Base-by-base conservation (phyloP, 2,329 filamentous ascomycete species). In the Allantophomopsis cytisporea region DNA sequence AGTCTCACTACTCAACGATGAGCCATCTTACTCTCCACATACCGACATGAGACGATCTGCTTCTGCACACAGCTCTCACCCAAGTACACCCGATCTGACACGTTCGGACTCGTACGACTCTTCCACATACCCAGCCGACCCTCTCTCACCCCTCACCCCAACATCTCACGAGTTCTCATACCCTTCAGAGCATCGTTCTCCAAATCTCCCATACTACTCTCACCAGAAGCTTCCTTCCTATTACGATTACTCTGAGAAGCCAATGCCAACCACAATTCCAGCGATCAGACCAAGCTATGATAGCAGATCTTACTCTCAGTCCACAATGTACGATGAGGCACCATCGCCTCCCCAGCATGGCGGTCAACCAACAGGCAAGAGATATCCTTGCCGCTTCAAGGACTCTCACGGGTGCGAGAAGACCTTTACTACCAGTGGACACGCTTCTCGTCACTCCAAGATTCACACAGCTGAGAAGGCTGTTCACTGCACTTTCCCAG, bases 401-500 rank as follows among this genome's bases (percentile, higher is more conserved):
- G 80, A 85, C 45, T 71, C 69, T 38, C 80, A 76, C 49, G 72
- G 75, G 32, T 89, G 83, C 62, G 73, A 73, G 51, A 84, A 86
- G 63, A 84, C 76, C 10, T 89, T 89, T 56, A 88, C 83, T 42
- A 89, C 83, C 2, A 88, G 83, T 0, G 83, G 83, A 34, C 83
- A 89, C 52, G 82, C 84, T n/a, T 85, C 83, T 34, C 77, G 83
- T 32, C 83, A 89, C 57, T 83, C 82, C 43, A 87, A 87, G 59
- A 87, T 86, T 53, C 83, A 89, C 63, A 85, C 80, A 1, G 80
- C 80, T 37, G 82, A 85, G 60, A 88, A 88, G 63, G 77, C 77
- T 12, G 80, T 85, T 16, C 73, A 68, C 31, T 80, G 75, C 60
- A 69, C 76, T 23, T 83, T 71, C 51, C 62, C 68, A 0, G 80